Base-by-base conservation (phyloP, 306 rosid genomes). In the Rubus idaeus region DNA sequence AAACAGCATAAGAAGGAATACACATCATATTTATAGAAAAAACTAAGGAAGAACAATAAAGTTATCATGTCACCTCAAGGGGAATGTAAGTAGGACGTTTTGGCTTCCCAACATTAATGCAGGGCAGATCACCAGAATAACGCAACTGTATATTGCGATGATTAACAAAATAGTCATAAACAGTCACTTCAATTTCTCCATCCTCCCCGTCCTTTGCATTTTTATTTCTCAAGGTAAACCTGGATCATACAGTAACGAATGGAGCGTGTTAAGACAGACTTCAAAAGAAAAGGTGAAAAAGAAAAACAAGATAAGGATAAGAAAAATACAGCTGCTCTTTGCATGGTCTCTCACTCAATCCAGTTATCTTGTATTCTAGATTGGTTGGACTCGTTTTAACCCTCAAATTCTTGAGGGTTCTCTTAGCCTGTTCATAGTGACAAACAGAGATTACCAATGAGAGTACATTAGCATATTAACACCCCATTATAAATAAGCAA, bases 81-180 rank as follows among this genome's bases (percentile, higher is more conserved):
- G 99, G 99, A 21, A 96, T 66, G 77, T 64, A 96, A 3, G 97
- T 96, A 1, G 99, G 99, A 8, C 92, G 85, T 77, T 96, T 92
- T 0, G 99, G 96, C 84, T 92, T 96, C 44, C 99, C 99, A 8
- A 92, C 99, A 84, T 96, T 96, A 12, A 96, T 78, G 65, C 99
- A 96, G 0, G 99, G 99, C 1, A 96, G 85, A 66, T 87, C 92
- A 2, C 70, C 89, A n/a, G 98, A 92, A 75, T 92, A 91, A 0
- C 80, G 88, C 46, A 92, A 76, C 4, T 83, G 80, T 18, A 92
- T 92, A 37, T 86, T 84, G 0, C 97, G 89, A 5, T 79, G 61
- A 23, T 87, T 89, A 17, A 88, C 96, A 77, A 92, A 96, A 67
- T 96, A 96, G 50, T 96, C 97, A 75, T 84, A 89, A 4, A 92